phyloP scores from a whole-genome alignment of 2,329 filamentous ascomycete genomes.

The Colletotrichum cuscutae region DNA sequence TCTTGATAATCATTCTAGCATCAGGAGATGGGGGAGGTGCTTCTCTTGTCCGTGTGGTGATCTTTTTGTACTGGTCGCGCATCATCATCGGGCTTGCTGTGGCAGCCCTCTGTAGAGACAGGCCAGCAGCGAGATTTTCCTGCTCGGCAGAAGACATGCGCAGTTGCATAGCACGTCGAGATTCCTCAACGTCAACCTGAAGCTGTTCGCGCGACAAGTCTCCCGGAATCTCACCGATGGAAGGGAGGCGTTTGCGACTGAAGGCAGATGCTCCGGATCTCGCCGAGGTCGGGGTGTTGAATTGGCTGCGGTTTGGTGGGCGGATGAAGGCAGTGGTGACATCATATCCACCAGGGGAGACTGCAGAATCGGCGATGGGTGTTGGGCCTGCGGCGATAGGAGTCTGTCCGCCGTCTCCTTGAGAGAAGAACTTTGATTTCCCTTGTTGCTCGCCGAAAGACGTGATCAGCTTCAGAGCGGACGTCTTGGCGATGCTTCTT shows the following conservation, averaged over 20 bases:
- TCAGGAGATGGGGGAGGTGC: constrained; percentile 71
- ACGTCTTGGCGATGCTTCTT: constrained; percentile 78
- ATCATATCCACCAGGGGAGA: constrained; percentile 76
- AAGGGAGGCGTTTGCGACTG: constrained; percentile 74
- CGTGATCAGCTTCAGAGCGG: constrained; percentile 90
- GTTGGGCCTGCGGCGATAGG: constrained; percentile 87
- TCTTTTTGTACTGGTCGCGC: constrained; percentile 50
- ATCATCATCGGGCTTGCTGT: constrained; percentile 76
- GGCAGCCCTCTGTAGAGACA: constrained; percentile 70
- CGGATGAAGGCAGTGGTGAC: constrained; percentile 74
- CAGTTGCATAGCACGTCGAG: constrained; percentile 42
- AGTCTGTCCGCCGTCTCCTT: constrained; percentile 70
- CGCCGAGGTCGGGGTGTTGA: constrained; percentile 77
- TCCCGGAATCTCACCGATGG: constrained; percentile 76
- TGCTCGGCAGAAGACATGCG: constrained; percentile 53
- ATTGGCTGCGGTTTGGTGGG: constrained; percentile 73
- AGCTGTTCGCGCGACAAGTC: constrained; percentile 42
- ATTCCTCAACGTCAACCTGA: constrained; percentile 17
- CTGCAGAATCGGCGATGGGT: constrained; percentile 83
- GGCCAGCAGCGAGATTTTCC: constrained; percentile 52
- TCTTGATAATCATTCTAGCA: constrained; percentile 70
- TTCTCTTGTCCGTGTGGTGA: constrained; percentile 47
- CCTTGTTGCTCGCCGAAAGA: constrained; percentile 75
- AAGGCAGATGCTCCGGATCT: constrained; percentile 68
- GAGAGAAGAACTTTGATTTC: constrained; percentile 72